These are phyloP conservation scores for Coniophora puteana DNA, from an alignment of 1,284 basidiomycete species.

Conservation along the genomic window DNA sequence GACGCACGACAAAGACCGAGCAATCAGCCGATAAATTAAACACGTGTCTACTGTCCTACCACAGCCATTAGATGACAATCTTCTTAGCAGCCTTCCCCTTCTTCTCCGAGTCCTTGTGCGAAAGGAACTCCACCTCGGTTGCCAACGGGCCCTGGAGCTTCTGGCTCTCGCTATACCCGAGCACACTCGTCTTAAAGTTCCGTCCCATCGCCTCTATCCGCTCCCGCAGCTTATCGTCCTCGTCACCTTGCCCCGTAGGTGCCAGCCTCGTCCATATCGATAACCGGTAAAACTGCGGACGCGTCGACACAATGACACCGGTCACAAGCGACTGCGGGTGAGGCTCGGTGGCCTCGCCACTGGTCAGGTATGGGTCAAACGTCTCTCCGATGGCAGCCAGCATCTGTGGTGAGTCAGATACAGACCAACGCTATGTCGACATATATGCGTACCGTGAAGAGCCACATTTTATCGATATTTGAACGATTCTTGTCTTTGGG, in stretches of 20 bases:
- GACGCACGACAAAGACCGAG: constrained; percentile 3
- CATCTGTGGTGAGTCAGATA: constrained; percentile 59
- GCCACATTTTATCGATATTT: constrained; percentile 94
- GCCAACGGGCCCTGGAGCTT: constrained; percentile 80
- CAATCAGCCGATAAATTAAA: constrained; percentile 12
- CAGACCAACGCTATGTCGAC: constrained; percentile 4
- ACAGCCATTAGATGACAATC: constrained; percentile 57
- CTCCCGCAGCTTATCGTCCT: constrained; percentile 57
- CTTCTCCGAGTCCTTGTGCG: constrained; percentile 94
- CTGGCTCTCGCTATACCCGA: constrained; percentile 75
- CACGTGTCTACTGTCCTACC: constrained; percentile 10
- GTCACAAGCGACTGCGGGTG: constrained; percentile 76
- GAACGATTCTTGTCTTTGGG: constrained; percentile 90
- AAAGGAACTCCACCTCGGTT: constrained; percentile 92
- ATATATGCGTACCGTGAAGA: constrained; percentile 76
- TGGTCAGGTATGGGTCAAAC: constrained; percentile 79
- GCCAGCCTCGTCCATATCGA: constrained; percentile 95
- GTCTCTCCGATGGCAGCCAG: constrained; percentile 96
- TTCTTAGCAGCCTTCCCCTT: constrained; percentile 86
- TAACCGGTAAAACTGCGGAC: constrained; percentile 94
- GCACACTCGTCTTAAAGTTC: constrained; percentile 90
- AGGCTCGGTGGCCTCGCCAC: constrained; percentile 41
- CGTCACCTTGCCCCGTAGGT: constrained; percentile 41
- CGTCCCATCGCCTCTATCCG: constrained; percentile 67
- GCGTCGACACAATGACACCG: constrained; percentile 92